Conservation (phyloP, 176 grass and related monocot species). For the Zea mays region Zm-B73-REFERENCE-NAM-5.0 NC_050098.1:214200001-214200500, state of each 20-base stretch:
- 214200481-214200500: not conserved
- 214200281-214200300: slow-evolving; percentile 60
- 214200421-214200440: slow-evolving; percentile 29
- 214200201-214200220: not conserved
- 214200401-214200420: slow-evolving; percentile 81
- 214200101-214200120: not conserved
- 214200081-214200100: too few relatives aligned
- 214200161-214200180: not conserved
- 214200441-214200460: not conserved
- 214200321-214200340: slow-evolving; percentile 86
- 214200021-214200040: too few relatives aligned
- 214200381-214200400: slow-evolving; percentile 87
- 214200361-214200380: slow-evolving; percentile 90
- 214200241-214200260: not conserved
- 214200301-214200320: slow-evolving; percentile 61
- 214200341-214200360: slow-evolving; percentile 85
- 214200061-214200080: too few relatives aligned
- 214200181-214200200: slow-evolving; percentile 17
- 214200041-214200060: too few relatives aligned
- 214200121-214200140: not conserved
- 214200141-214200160: not conserved
- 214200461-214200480: not conserved
- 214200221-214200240: not conserved
- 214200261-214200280: not conserved
- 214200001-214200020: too few relatives aligned